Base-by-base conservation (phyloP, 1,139 yeast species). In the Yamadazyma atlantica region DNA sequence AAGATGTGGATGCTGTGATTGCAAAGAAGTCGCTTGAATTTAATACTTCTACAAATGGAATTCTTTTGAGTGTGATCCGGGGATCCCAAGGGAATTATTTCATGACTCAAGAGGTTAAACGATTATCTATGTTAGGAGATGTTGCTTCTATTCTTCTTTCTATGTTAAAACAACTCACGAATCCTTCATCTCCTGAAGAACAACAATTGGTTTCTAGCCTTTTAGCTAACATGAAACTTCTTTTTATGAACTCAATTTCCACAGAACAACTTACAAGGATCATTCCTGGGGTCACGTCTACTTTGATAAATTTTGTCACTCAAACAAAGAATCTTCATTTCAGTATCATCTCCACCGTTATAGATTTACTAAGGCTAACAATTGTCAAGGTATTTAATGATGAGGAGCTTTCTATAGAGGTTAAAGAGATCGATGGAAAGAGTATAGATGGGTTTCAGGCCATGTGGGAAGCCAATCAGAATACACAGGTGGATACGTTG, bases 271-370 rank as follows among this genome's bases (percentile, higher is more conserved):
- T 64, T n/a, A 55, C 73, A 2, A 60, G 60, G 32, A 62, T 70
- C 3, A 52, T 70, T 15, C 77, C 77, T 1, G 76, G 76, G 1
- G 48, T 66, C 4, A 51, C 60, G 0, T 69, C 75, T 3, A 51
- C 62, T 26, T 37, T 66, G 17, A 51, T 68, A 3, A 60, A 58
- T 21, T 68, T 61, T 43, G 50, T 50, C 10, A 44, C 60, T 0
- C 29, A 39, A 4, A 45, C 62, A 0, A 55, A 52, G 19, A 55
- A 49, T 24, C 35, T 68, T 17, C 64, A 66, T 40, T 62, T 45
- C 29, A 45, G 53, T 1, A 37, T 60, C 2, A 39, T 64, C 2
- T 45, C 57, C 1, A 37, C 47, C 14, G 38, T 60, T 2, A 36
- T 69, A n/a, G 46, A 51, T n/a, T 21, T 60, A 2, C 43, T 68